Evolutionary conservation across 73 alveolate species (phyloP).

Genomic region (Diophrys appendiculata): DNA sequence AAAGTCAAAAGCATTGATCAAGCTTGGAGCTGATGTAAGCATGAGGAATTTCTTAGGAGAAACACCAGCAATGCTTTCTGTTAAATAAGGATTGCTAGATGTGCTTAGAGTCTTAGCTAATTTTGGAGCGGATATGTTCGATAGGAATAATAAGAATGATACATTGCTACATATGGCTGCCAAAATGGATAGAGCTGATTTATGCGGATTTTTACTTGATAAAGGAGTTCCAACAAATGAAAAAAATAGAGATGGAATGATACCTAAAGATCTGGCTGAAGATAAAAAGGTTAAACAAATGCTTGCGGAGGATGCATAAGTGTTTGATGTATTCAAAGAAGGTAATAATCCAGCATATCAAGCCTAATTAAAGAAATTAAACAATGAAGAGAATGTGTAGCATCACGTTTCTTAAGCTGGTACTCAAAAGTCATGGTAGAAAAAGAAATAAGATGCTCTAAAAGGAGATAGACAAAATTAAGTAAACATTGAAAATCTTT

Average conservation of each 20-base stretch:
- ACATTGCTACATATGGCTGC: slow-evolving; percentile 51
- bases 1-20: slow-evolving; percentile 34
- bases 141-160: slow-evolving; percentile 31
- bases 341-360: background rate
- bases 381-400: background rate
- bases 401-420: background rate
- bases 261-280: slow-evolving; percentile 35
- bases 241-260: slow-evolving; percentile 35
- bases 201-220: slow-evolving; percentile 37
- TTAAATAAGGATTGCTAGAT: slow-evolving; percentile 25
- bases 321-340: background rate
- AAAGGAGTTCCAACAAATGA: slow-evolving; percentile 41
- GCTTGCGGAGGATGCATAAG: slow-evolving; percentile 13
- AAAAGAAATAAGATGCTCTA: background rate
- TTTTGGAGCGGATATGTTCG: slow-evolving; percentile 41
- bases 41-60: slow-evolving; percentile 43
- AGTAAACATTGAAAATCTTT: background rate
- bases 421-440: background rate
- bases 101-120: slow-evolving; percentile 21
- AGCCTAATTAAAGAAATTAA: background rate
- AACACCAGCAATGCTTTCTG: slow-evolving; percentile 42
- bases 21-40: slow-evolving; percentile 44
- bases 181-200: slow-evolving; percentile 33
- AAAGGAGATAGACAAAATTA: background rate
- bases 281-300: slow-evolving; percentile 25